Conservation (phyloP, 352 stramenopile species). For the Globisporangium barbulae region DNA sequence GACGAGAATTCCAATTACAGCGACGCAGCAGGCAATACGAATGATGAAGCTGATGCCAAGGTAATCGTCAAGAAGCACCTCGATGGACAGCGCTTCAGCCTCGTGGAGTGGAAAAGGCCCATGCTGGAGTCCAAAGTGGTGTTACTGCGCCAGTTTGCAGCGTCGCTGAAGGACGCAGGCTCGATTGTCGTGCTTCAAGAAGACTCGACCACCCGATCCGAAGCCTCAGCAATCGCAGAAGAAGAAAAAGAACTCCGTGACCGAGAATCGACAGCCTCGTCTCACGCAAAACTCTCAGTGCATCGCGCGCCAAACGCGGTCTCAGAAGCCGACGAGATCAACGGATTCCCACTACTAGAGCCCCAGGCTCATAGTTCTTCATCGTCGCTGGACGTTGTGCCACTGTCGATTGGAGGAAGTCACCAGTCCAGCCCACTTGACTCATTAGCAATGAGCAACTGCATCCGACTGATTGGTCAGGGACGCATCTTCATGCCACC, state of each 20-base stretch:
- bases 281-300: constrained; percentile 14
- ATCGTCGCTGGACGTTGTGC: not conserved
- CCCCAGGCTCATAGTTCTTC: not conserved
- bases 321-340: constrained; percentile 4
- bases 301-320: constrained; percentile 21
- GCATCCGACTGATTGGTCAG: constrained; percentile 31
- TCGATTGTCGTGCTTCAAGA: not conserved
- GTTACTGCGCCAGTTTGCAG: constrained; percentile 43
- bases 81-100: constrained; percentile 33
- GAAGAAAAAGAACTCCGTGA: not conserved
- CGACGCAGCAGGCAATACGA: not conserved
- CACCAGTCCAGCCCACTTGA: not conserved
- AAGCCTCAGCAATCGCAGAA: constrained; percentile 3
- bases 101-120: constrained; percentile 37
- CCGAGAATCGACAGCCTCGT: not conserved
- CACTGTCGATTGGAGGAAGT: not conserved
- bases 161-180: constrained; percentile 28
- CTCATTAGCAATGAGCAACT: not conserved
- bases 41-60: not conserved
- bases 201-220: not conserved
- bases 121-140: constrained; percentile 45
- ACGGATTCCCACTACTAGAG: not conserved
- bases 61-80: constrained; percentile 55
- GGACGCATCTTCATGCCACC: constrained; percentile 28
- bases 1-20: not conserved